A percentile compares a stretch with the other conserved stretches of the same genome.
Evolutionary conservation across 2,329 filamentous ascomycete genomes (phyloP).

Genomic region (Pseudopyrenochaeta lycopersici): DNA sequence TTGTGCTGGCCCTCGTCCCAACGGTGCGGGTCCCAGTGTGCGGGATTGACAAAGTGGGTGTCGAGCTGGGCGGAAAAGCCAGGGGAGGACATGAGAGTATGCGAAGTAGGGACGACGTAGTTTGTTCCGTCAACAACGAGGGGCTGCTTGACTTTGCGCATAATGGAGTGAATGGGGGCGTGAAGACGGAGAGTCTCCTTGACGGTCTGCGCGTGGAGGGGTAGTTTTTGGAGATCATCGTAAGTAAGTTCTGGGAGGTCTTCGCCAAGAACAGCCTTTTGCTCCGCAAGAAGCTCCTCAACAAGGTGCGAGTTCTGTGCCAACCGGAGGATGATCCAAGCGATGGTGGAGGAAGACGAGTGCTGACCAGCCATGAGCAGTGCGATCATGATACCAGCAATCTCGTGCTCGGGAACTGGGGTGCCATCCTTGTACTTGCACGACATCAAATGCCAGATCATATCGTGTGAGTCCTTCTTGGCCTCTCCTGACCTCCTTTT

Average conservation of each 20-base stretch:
- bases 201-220: slow-evolving; percentile 83
- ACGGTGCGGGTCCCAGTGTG: slow-evolving; percentile 87
- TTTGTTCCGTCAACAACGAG: slow-evolving; percentile 85
- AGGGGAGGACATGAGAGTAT: slow-evolving; percentile 84
- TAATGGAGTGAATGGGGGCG: slow-evolving; percentile 92
- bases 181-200: slow-evolving; percentile 93
- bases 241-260: slow-evolving; percentile 79
- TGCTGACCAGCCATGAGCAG: slow-evolving; percentile 93
- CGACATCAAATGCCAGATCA: slow-evolving; percentile 91
- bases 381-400: slow-evolving; percentile 94
- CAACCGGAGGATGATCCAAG: slow-evolving; percentile 86
- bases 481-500: slow-evolving; percentile 68
- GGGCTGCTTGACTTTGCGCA: slow-evolving; percentile 89
- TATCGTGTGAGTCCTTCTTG: slow-evolving; percentile 68
- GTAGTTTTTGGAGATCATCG: slow-evolving; percentile 79
- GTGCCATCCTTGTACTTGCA: slow-evolving; percentile 85
- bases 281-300: slow-evolving; percentile 85
- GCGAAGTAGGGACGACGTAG: slow-evolving; percentile 81
- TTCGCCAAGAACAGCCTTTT: slow-evolving; percentile 74
- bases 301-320: slow-evolving; percentile 79
- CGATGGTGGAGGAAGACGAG: slow-evolving; percentile 82
- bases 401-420: slow-evolving; percentile 80
- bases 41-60: slow-evolving; percentile 81
- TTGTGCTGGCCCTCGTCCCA: slow-evolving; percentile 73
- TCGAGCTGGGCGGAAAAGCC: slow-evolving; percentile 79